These are phyloP conservation scores for Komagataella kurtzmanii DNA, from an alignment of 805 yeast genomes.

Conservation along the genomic window DNA sequence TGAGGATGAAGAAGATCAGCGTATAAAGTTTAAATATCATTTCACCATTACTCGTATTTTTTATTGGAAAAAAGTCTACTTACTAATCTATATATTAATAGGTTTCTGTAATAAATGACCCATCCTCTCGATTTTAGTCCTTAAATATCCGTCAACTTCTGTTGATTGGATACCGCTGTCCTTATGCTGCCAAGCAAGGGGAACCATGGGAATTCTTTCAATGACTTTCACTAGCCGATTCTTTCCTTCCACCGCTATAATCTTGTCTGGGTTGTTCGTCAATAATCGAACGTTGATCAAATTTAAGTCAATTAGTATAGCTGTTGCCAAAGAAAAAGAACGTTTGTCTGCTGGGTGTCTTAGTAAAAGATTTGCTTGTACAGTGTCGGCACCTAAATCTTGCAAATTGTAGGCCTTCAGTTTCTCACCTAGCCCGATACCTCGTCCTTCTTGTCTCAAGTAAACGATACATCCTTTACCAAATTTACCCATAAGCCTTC, in stretches of 20 bases:
- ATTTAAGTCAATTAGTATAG: constrained; percentile 77
- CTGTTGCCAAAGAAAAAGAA: constrained; percentile 85
- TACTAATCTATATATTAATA: constrained; percentile 3
- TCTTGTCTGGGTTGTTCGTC: constrained; percentile 95
- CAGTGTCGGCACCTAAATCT: constrained; percentile 97
- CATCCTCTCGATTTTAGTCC: constrained; percentile 94
- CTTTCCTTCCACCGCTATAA: constrained; percentile 86
- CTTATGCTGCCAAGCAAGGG: constrained; percentile 73
- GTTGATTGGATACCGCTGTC: constrained; percentile 58
- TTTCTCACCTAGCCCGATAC: constrained; percentile 96
- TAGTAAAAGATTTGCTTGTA: constrained; percentile 82
- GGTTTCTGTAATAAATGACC: constrained; percentile 70
- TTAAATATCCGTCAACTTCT: constrained; percentile 86
- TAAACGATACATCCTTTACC: constrained; percentile 94
- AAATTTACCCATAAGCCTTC: constrained; percentile 72
- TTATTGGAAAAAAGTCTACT: neutral
- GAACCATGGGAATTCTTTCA: constrained; percentile 94
- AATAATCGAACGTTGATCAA: constrained; percentile 57
- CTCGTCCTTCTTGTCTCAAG: constrained; percentile 95
- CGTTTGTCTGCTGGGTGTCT: constrained; percentile 99
- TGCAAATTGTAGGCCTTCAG: constrained; percentile 93
- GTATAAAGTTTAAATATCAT: too few relatives aligned
- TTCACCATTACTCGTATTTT: neutral
- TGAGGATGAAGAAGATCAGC: too few relatives aligned
- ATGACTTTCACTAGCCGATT: constrained; percentile 60